phyloP scores from a whole-genome alignment of 208 protist genomes.

The Wallacemonas sp. region DNA sequence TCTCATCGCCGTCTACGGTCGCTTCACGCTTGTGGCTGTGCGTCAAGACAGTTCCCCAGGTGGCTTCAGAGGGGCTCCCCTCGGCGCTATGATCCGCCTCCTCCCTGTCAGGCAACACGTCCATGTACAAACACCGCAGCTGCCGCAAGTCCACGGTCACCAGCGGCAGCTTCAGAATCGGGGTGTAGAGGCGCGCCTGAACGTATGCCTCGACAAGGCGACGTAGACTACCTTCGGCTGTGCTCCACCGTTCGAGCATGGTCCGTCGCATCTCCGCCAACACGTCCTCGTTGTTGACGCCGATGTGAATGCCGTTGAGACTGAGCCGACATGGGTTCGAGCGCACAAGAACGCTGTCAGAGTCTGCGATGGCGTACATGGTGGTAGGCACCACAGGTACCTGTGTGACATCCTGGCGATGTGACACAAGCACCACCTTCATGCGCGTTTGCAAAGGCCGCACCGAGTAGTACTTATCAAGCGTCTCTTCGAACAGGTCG shows the following conservation, averaged over 20 bases:
- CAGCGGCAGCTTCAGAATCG: conserved; percentile 55
- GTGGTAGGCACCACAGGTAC: conserved; percentile 75
- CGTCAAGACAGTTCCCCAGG: too few species aligned
- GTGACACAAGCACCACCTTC: conserved; percentile 69
- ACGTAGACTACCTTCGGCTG: conserved; percentile 71
- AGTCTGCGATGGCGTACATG: conserved; percentile 74
- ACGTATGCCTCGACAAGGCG: conserved; percentile 74
- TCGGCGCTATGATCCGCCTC: neutral
- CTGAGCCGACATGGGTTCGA: conserved; percentile 83
- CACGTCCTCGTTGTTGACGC: conserved; percentile 84
- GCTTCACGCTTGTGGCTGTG: neutral
- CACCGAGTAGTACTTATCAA: conserved; percentile 56
- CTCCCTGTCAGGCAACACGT: conserved; percentile 49
- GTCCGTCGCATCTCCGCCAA: conserved; percentile 60
- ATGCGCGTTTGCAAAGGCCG: conserved; percentile 27
- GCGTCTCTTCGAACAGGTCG: conserved; percentile 60
- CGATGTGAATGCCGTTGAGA: conserved; percentile 78
- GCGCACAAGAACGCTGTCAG: conserved; percentile 53
- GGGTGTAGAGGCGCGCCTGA: conserved; percentile 68
- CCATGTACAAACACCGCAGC: conserved; percentile 50
- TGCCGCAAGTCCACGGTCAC: conserved; percentile 59
- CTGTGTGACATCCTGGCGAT: conserved; percentile 76
- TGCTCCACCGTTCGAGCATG: conserved; percentile 78
- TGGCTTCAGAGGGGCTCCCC: neutral
- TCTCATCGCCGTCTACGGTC: neutral